phyloP scores from a whole-genome alignment of 768 basidiomycete species.

The Naganishia vishniacii region DNA sequence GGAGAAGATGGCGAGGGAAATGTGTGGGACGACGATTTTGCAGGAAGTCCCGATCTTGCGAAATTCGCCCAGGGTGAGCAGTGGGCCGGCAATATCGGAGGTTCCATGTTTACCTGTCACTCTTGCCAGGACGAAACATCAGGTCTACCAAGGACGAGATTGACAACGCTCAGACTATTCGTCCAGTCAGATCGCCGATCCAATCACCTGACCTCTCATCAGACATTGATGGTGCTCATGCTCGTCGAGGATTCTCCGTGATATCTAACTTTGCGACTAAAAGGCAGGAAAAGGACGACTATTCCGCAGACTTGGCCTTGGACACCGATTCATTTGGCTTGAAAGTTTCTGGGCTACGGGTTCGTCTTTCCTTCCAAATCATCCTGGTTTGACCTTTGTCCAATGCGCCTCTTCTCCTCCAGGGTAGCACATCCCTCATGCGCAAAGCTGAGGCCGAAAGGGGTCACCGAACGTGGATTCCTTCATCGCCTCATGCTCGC shows the following conservation, averaged over 20 bases:
- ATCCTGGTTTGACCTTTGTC: background rate
- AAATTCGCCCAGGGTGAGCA: conserved; percentile 63
- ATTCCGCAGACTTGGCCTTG: conserved; percentile 5
- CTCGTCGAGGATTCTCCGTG: background rate
- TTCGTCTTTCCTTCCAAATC: background rate
- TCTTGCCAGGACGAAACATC: background rate
- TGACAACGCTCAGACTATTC: conserved; percentile 35
- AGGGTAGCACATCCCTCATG: too few species aligned
- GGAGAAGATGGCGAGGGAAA: conserved; percentile 51
- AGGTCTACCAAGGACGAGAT: conserved; percentile 38
- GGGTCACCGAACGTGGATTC: background rate
- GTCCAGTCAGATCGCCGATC: conserved; percentile 11
- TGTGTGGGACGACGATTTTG: conserved; percentile 98
- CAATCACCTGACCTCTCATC: background rate
- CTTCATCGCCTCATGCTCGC: background rate
- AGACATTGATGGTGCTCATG: background rate
- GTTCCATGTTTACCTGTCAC: background rate
- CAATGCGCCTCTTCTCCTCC: too few species aligned
- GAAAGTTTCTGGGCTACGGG: conserved; percentile 15
- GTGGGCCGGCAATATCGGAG: conserved; percentile 7
- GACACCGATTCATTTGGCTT: conserved; percentile 5
- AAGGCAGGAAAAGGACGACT: background rate
- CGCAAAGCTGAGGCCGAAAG: too few species aligned
- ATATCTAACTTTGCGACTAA: background rate
- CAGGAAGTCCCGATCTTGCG: conserved; percentile 80